Evolutionary conservation across 1,284 basidiomycete species (phyloP), one percentile per base, ranked within the genome.

Genomic region (Bondarzewia mesenterica): DNA sequence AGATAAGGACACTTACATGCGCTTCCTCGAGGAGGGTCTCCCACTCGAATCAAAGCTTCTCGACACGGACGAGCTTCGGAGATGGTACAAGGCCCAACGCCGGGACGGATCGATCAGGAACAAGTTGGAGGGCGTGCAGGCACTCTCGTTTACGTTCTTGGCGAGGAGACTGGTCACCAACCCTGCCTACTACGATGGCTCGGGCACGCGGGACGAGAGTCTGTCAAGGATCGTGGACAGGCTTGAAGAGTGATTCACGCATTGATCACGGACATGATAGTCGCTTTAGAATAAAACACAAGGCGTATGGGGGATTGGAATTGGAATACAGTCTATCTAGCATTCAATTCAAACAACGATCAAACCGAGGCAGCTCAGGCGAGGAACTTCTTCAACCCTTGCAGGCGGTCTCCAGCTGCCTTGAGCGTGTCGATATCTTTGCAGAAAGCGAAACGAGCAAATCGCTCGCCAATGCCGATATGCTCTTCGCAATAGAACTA

Each of bases 401-500:
- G 75, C 40, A 97, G 69, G 20, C 89, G 78, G 59, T 90, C 83
- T 26, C 82, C 84, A 16, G 93, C 93, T 36, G 70, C 71, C 56
- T 74, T 79, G 32, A 97, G 73, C 1, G 89, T 92, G 39, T 89
- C 89, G 22, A 82, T 57, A 59, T 96, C 93, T 62, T 96, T 96
- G 75, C 93, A 95, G 73, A 95, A 96, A 2, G 91, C 85, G 63
- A 97, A 93, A 45, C 93, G 80, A 23, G 80, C 84, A 60, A 85
- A 96, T 47, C 74, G 81, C 65, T 93, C 91, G 32, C 93, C 93
- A 49, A 96, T 90, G 44, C 70, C 66, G 38, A 81, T 76, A 62
- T 96, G 91, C 50, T 90, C 86, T 57, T 83, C 75, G 59, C 86
- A 89, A 70, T 95, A 96, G 66, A 96, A 96, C 88, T 93, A 53